A percentile compares a stretch with the other conserved stretches of the same genome.
These are phyloP conservation scores for Sporothrix sp. DNA, from an alignment of 2,329 filamentous ascomycete species.

Conservation along the genomic window DNA sequence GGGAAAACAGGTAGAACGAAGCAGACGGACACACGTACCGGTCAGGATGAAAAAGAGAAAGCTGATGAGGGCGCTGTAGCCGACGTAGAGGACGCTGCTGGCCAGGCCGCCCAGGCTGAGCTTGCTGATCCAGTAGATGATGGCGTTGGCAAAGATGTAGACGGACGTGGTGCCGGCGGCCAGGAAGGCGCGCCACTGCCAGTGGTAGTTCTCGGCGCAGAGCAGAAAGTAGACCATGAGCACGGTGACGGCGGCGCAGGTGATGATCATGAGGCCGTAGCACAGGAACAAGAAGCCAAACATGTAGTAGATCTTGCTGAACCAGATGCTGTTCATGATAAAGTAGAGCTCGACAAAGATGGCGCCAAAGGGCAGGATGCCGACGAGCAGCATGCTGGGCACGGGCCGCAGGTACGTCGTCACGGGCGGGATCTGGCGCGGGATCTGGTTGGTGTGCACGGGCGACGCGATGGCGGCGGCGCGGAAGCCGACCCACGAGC, in stretches of 20 bases:
- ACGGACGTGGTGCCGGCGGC: conserved; percentile 81
- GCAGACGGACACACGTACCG: conserved; percentile 47
- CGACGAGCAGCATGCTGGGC: conserved; percentile 85
- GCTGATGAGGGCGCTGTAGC: conserved; percentile 82
- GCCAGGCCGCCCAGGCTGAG: conserved; percentile 76
- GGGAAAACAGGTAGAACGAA: conserved; percentile 13
- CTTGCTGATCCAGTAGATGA: conserved; percentile 85
- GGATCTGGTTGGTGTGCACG: conserved; percentile 94
- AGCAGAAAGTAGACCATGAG: conserved; percentile 94
- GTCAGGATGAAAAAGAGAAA: conserved; percentile 90
- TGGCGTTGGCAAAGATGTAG: conserved; percentile 85
- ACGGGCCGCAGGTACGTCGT: conserved; percentile 75
- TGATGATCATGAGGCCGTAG: conserved; percentile 95
- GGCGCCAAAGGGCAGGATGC: conserved; percentile 85
- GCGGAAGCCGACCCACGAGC: conserved; percentile 90
- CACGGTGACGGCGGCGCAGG: conserved; percentile 82
- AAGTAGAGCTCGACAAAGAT: conserved; percentile 99
- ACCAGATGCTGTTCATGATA: conserved; percentile 99
- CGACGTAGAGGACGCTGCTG: conserved; percentile 82
- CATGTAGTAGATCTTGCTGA: conserved; percentile 99
- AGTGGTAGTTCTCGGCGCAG: conserved; percentile 95
- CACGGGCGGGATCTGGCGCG: conserved; percentile 77
- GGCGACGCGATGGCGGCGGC: conserved; percentile 62
- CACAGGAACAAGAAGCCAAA: conserved; percentile 98
- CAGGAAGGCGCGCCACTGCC: conserved; percentile 94